phyloP scores from a whole-genome alignment of 441 rosid species.

The Populus hybrid region DNA sequence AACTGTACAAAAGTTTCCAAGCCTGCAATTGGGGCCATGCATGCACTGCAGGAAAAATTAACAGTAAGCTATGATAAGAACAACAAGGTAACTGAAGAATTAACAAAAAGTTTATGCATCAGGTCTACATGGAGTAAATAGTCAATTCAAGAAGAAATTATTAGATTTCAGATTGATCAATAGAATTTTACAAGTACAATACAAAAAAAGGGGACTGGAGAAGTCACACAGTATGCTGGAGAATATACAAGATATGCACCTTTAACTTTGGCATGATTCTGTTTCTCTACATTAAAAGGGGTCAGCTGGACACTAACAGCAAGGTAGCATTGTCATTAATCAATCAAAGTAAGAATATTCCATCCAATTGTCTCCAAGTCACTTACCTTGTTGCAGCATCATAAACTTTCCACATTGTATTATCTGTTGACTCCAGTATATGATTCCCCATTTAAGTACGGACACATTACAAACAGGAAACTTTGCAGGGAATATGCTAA shows the following conservation, averaged over 20 bases:
- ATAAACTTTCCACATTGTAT: too few species aligned
- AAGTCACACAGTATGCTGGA: background rate
- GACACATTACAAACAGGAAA: too few species aligned
- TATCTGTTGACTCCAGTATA: too few species aligned
- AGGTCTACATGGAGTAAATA: background rate
- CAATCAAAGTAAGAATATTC: background rate
- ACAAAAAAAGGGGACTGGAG: background rate
- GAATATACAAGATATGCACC: background rate
- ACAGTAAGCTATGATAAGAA: conserved; percentile 11
- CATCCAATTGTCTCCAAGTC: background rate
- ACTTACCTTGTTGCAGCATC: too few species aligned
- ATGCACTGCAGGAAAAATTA: conserved; percentile 65
- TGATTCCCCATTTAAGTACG: too few species aligned
- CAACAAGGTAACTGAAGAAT: conserved; percentile 2
- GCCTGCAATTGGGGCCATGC: conserved; percentile 97
- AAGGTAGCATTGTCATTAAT: background rate
- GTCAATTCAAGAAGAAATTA: background rate
- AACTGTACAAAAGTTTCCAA: conserved; percentile 86
- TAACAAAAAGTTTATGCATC: background rate
- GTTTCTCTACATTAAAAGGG: background rate
- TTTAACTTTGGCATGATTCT: background rate
- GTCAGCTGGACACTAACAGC: background rate
- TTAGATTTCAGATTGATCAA: background rate
- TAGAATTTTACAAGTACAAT: background rate
- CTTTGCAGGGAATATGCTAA: too few species aligned